Base-by-base conservation (phyloP, 108 stramenopile species). In the Poteriospumella lacustris region DNA sequence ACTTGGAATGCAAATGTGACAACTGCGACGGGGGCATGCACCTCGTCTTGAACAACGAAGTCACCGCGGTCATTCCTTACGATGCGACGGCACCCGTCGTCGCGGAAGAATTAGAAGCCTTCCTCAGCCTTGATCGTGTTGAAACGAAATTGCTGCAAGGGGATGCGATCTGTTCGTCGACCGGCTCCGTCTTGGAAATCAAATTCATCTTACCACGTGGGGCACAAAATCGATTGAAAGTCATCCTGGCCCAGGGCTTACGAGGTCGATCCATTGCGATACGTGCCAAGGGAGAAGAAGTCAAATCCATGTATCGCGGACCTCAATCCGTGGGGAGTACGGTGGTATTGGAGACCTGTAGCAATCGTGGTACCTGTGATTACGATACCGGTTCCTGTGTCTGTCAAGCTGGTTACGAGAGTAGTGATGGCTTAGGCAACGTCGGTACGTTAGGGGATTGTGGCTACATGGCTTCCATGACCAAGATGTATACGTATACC, bases 391-490 rank as follows among this genome's bases (percentile, higher is more conserved):
- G 70, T 5, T 3, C 36, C 9, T 73, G 70, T 31, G 29, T 28
- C 9, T 73, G 70, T 38, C 36, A 33, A 33, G 12, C 5, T 5
- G 70, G 70, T 3, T 73, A 34, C 42, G 5, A 5, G 5, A 12
- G 9, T 3, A 12, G 9, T 73, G 47, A 73, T 24, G 70, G 70
- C 5, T 42, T 42, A 3, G 70, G 70, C 15, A 24, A 38, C 31
- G 5, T 38, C 5, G 70, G 70, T 38, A 73, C 9, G 28, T 5
- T 3, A 73, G 41, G 41, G 3, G 70, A 73, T 38, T 73, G 70
- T 38, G 70, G 70, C n/a, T 73, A 73, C 36, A 15, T 15, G 12
- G 28, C 24, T 38, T 73, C 70, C 12, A 73, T 33, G 9, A 73
- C 43, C 9, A 68, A 12, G 15, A 39, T 40, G 19, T 19, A 36